Conservation (phyloP, 208 protist species). For the Balamuthia mandrillaris region DNA sequence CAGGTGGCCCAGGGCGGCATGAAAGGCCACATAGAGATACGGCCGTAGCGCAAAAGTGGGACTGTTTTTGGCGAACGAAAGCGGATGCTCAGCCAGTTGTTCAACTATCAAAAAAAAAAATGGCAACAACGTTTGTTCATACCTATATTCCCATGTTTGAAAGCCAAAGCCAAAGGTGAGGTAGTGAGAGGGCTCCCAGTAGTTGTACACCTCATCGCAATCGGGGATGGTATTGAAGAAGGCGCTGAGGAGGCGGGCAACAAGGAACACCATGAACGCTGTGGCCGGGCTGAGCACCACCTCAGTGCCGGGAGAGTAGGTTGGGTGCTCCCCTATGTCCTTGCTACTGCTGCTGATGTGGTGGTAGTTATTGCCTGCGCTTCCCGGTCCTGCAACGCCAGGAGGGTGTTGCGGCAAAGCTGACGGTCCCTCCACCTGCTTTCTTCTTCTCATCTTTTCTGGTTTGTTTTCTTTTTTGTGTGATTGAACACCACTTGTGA, state of each 20-base stretch:
- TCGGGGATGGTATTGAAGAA: constrained; percentile 78
- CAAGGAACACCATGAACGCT: no score
- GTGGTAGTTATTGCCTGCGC: no score
- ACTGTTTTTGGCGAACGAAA: constrained; percentile 36
- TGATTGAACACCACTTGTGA: no score
- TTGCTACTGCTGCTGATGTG: no score
- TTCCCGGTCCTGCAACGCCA: no score
- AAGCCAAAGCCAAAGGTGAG: constrained; percentile 85
- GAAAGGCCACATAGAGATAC: constrained; percentile 82
- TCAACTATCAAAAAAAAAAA: not conserved
- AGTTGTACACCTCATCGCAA: constrained; percentile 95
- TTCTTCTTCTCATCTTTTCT: no score
- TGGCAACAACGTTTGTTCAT: not conserved
- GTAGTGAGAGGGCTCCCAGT: constrained; percentile 92
- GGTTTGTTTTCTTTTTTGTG: no score
- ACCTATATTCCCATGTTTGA: constrained; percentile 93
- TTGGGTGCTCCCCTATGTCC: no score
- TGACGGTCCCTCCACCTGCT: no score
- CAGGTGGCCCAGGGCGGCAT: constrained; percentile 56
- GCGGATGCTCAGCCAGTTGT: not conserved
- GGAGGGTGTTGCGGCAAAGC: no score
- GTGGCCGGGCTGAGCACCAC: no score
- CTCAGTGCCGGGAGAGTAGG: no score
- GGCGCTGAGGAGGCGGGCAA: not conserved
- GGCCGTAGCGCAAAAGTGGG: constrained; percentile 82